These are phyloP conservation scores for Flaveria trinervia DNA, from an alignment of 129 eudicot species.

Conservation along the genomic window DNA sequence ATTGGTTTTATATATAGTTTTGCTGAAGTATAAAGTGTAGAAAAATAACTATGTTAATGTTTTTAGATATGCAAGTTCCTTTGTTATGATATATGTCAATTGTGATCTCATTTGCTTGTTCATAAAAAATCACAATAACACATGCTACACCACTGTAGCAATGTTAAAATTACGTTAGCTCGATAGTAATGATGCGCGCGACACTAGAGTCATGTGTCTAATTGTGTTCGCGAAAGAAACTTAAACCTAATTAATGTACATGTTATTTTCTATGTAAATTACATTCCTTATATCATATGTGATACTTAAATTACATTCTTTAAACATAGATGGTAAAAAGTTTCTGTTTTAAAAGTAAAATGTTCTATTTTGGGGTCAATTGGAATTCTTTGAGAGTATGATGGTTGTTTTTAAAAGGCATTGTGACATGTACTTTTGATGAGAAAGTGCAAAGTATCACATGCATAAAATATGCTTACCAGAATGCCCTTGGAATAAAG, in stretches of 20 bases:
- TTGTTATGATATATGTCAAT: slow-evolving; percentile 20
- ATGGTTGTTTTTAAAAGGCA: slow-evolving; percentile 15
- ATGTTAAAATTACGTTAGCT: too few species aligned
- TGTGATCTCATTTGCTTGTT: background rate
- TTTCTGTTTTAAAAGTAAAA: slow-evolving; percentile 8
- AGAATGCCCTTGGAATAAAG: slow-evolving; percentile 32
- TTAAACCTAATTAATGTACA: too few species aligned
- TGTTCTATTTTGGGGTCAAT: slow-evolving; percentile 15
- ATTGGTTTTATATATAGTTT: slow-evolving; percentile 24
- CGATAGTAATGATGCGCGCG: too few species aligned
- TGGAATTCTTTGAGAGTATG: slow-evolving; percentile 6
- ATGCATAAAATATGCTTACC: slow-evolving; percentile 33
- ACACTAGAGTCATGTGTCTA: too few species aligned
- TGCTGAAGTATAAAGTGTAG: background rate
- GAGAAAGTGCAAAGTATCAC: slow-evolving; percentile 31
- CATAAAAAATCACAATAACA: too few species aligned
- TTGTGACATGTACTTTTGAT: slow-evolving; percentile 25
- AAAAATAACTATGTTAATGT: slow-evolving; percentile 6
- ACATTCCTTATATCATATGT: too few species aligned
- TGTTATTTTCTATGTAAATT: too few species aligned
- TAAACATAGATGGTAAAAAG: slow-evolving; percentile 6
- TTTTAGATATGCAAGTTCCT: slow-evolving; percentile 20
- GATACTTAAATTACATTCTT: too few species aligned
- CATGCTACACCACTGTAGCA: too few species aligned
- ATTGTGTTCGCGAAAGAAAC: too few species aligned